Base-by-base conservation (phyloP, 306 rosid genomes). In the Biancaea sappan region DNA sequence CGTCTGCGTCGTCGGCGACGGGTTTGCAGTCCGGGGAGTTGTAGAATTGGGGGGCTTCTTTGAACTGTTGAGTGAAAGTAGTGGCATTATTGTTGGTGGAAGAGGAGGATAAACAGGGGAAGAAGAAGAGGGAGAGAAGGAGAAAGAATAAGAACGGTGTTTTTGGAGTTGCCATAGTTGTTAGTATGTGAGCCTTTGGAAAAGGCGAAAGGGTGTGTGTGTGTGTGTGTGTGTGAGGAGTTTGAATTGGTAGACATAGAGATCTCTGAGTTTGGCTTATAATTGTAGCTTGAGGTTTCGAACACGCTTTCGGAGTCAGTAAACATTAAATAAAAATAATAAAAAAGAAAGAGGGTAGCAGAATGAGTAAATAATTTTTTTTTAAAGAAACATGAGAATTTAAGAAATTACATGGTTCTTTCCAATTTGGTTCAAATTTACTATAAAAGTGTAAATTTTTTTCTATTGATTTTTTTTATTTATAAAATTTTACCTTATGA, bases 21-120 rank as follows among this genome's bases (percentile, higher is more conserved):
- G 83, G 74, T 32, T 86, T 75, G 72, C 99, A 95, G 9, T 79
- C 85, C 0, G 87, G 93, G 47, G 99, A 88, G 64, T 95, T 95
- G 86, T 95, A 92, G 86, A 95, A 95, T 76, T 95, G 86, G 4
- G 99, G 99, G 2, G 99, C 99, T 81, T 95, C 99, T 84, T 86
- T 85, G 84, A 95, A 95, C n/a, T 75, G 84, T 9, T 69, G 87
- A 8, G 65, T 4, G 19, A 78, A 50, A 8, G 14, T 24, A 16
- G 29, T n/a, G 72, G 32, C 53, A 60, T 56, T 72, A 18, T 50
- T 46, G 47, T 59, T 0, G 21, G 59, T 8, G 41, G 79, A 12
- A 34, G 73, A 12, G 51, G 73, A 32, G 2, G 76, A 25, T 7
- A 26, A 32, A 60, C 25, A 65, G n/a, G 59, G 81, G 48, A 46